Evolutionary conservation across 2,329 filamentous ascomycete species (phyloP).

Genomic region (Epichloe sp.): DNA sequence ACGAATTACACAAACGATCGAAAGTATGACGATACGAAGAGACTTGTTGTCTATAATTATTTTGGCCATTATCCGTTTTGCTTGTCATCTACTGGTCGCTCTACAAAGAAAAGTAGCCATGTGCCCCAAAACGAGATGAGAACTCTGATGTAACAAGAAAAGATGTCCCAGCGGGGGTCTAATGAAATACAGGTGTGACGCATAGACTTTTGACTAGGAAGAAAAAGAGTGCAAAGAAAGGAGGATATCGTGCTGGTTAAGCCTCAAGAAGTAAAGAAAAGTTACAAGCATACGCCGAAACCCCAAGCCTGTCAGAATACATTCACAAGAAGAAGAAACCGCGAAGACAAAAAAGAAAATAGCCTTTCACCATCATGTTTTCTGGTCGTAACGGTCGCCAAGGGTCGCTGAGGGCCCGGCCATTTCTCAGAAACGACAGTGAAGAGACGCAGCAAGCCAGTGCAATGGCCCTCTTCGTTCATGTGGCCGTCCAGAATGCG

Average conservation of each 20-base stretch:
- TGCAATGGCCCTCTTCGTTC: not conserved
- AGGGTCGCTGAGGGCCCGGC: not conserved
- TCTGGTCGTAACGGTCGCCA: conserved; percentile 6
- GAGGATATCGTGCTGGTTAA: not conserved
- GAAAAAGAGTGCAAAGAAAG: not conserved
- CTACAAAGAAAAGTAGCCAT: not conserved
- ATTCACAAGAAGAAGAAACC: conserved; percentile 1
- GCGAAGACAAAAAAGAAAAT: not conserved
- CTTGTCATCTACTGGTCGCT: not conserved
- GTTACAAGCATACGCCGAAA: not conserved
- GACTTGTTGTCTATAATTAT: conserved; percentile 1
- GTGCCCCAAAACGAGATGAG: not conserved
- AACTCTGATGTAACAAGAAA: not conserved
- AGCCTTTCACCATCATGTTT: not conserved
- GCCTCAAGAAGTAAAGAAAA: not conserved
- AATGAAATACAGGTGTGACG: not conserved
- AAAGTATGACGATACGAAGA: conserved; percentile 9
- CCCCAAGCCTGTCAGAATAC: conserved; percentile 1
- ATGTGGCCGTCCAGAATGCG: not conserved
- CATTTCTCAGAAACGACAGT: conserved; percentile 3
- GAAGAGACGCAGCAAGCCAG: conserved; percentile 3
- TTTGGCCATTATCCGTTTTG: not conserved
- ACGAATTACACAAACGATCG: conserved; percentile 16
- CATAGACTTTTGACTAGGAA: not conserved
- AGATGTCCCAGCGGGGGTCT: not conserved